A percentile compares a stretch with the other conserved stretches of the same genome.
Evolutionary conservation across 768 basidiomycete species (phyloP).

Genomic region (Phanerochaete carnosa): DNA sequence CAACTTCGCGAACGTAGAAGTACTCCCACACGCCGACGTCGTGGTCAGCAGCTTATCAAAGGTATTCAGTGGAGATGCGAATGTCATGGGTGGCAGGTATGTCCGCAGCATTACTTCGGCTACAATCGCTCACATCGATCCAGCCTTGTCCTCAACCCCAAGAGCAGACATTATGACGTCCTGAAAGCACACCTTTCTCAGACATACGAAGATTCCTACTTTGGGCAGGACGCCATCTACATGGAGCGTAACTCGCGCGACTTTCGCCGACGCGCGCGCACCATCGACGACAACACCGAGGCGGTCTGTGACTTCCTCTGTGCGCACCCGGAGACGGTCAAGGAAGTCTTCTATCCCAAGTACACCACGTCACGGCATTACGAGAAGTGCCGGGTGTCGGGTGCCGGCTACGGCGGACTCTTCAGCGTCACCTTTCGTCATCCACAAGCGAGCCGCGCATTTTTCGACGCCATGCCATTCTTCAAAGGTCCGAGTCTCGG

Average conservation of each 20-base stretch:
- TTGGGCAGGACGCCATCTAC: conserved; percentile 88
- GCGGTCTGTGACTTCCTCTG: conserved; percentile 77
- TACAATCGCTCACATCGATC: background rate
- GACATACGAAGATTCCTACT: conserved; percentile 83
- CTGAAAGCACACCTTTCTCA: conserved; percentile 59
- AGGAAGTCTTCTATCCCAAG: conserved; percentile 88
- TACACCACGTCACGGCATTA: conserved; percentile 74
- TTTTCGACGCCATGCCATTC: conserved; percentile 81
- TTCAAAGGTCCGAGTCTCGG: conserved; percentile 91
- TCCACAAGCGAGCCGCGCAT: conserved; percentile 61
- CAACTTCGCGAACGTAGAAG: conserved; percentile 91
- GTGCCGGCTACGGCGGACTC: conserved; percentile 73
- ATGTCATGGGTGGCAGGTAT: conserved; percentile 98
- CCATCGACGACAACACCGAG: conserved; percentile 82
- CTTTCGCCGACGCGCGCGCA: conserved; percentile 69
- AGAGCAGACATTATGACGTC: conserved; percentile 58
- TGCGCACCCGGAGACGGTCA: conserved; percentile 57
- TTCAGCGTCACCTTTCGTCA: conserved; percentile 86
- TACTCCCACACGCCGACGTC: conserved; percentile 82
- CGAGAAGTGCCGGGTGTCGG: conserved; percentile 53
- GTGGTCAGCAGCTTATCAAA: conserved; percentile 92
- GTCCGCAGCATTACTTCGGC: conserved; percentile 22
- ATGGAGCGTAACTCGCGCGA: conserved; percentile 99
- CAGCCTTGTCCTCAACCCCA: conserved; percentile 87
- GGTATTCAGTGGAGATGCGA: conserved; percentile 90